Percentiles rank a stretch among this genome's conserved stretches.
Conservation (phyloP, 306 rosid genomes). For the Inga laurina region DNA sequence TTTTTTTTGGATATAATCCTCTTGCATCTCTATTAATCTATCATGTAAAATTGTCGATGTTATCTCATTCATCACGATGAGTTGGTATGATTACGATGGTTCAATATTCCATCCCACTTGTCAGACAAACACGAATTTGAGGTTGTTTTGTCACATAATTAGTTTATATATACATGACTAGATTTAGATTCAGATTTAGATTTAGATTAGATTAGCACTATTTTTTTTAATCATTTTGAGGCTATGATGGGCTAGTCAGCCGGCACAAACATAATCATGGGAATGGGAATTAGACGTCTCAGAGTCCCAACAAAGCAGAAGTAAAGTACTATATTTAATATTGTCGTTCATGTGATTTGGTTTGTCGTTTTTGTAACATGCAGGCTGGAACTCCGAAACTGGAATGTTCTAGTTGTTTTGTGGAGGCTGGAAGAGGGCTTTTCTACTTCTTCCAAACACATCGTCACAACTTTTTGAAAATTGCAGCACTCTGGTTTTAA, state of each 20-base stretch:
- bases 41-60: neutral
- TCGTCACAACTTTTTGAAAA: neutral
- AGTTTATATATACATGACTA: neutral
- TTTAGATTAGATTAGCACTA: neutral
- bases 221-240: neutral
- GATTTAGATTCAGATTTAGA: neutral
- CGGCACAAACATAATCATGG: slow-evolving; percentile 4
- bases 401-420: neutral
- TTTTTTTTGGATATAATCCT: no score
- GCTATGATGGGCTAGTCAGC: slow-evolving; percentile 7
- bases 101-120: neutral
- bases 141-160: slow-evolving; percentile 1
- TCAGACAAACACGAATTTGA: slow-evolving; percentile 24
- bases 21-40: neutral
- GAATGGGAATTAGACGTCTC: neutral
- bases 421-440: neutral
- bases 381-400: neutral
- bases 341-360: neutral
- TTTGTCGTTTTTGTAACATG: neutral
- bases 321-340: neutral
- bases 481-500: no score
- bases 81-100: slow-evolving; percentile 21
- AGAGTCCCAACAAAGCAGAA: neutral
- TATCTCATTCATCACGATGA: neutral
- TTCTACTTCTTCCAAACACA: neutral